Evolutionary conservation across 768 basidiomycete genomes (phyloP), one percentile per base, ranked within the genome.

Genomic region (Xerocomus spinulosus): DNA sequence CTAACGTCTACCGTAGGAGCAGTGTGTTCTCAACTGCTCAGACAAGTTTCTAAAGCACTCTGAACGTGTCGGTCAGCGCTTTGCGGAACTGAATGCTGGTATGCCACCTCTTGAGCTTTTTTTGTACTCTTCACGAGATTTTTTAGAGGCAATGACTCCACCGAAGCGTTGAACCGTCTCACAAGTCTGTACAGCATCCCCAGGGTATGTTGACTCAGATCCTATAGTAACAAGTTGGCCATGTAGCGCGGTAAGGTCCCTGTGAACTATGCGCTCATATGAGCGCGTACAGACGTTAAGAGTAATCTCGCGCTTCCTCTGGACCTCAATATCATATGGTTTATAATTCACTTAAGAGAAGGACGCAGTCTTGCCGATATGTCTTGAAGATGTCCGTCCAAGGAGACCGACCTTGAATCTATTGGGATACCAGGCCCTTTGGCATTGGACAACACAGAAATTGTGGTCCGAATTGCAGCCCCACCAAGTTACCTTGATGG

Each of bases 1-100:
- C 48, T 54, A 36, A 62, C 42, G 15, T 41, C 15, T 18, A 56
- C 25, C 39, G n/a, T 61, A 98, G 93, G 87, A 88, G 60, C 79
- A 82, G 55, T 99, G 95, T 65, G 81, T 95, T 39, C 75, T 81
- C 68, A 92, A 94, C 72, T 99, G 95, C 73, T 79, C 92, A 18
- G 95, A 97, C 75, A 99, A 98, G 70, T 97, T 96, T 74, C 72
- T 98, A 62, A 96, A 96, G 66, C 92, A 96, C 65, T 92, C 92
- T 10, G 93, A 97, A 65, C 78, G 93, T 42, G 87, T 95, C 14
- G 92, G 92, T 5, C 85, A 91, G 24, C 79, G 93, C 38, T 96
- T 95, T 63, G 91, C 92, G 37, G 93, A 95, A 64, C 71, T 87
- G 52, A 95, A 92, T 60, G 91, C 91, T 45, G 93, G 93, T 92